Base-by-base conservation (phyloP, 2,329 filamentous ascomycete genomes). In the Elsinoe batatas region DNA sequence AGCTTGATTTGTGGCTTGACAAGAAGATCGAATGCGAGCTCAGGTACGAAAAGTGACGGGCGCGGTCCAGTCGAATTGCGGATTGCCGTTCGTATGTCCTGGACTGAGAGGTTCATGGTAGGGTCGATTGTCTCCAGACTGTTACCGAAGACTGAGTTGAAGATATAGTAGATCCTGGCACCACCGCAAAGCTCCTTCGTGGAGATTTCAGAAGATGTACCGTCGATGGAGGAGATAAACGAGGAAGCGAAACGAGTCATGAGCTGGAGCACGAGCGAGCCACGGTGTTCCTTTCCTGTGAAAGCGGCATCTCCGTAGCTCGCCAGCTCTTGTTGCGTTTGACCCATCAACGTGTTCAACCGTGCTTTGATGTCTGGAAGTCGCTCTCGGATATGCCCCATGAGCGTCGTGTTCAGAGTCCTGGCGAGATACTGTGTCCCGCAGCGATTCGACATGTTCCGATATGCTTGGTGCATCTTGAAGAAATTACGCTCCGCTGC, bases 1-100 rank as follows among this genome's bases (percentile, higher is more conserved):
- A 98, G 79, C 74, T 97, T 97, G 72, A 98, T 98, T 71, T 98
- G 93, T 26, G 93, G 93, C 72, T 98, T 98, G 44, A 98, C 93
- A 43, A 98, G 80, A 18, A 98, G 80, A 69, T 98, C 93, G 70
- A 98, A 98, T 1, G 93, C 93, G 74, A 98, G 84, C 70, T 98
- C 93, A 2, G 93, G 93, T 8, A 98, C 93, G 67, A 98, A 98
- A 44, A 98, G 78, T 70, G 91, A 97, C 1, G 93, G 91, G 15
- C 93, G 83, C 30, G 93, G 93, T 54, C 93, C 93, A 15, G 93
- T 98, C 1, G 93, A 98, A 74, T 98, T 98, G 64, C 93, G 86
- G 64, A 98, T 98, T 3, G 93, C 93, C 11, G 93, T 98, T 68
- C 93, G 82, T 62, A 98, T 98, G 68, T 98, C 93, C 49, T 91